Base-by-base conservation (phyloP, 2,329 filamentous ascomycete species). In the Venturia carpophila region DNA sequence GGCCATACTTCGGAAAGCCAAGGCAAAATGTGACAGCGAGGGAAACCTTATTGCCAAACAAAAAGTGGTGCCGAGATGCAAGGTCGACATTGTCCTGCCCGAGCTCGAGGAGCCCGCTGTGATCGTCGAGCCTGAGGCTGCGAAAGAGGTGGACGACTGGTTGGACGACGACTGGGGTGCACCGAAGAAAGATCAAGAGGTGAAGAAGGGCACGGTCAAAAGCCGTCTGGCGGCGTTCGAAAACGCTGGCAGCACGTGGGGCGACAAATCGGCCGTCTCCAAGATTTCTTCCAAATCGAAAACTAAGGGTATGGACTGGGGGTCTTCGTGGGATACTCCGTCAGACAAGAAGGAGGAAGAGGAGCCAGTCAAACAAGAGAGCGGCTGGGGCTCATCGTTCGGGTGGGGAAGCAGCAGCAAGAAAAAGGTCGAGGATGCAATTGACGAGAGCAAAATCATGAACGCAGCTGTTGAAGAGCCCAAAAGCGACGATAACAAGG, bases 381-480 rank as follows among this genome's bases (percentile, higher is more conserved):
- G 37, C 24, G 30, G 24, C 19, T 63, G 62, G 62, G 62, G 62
- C 27, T 21, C 41, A 24, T 60, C 47, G 7, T 45, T 42, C 43
- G 64, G 37, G 30, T 62, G 64, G 55, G 27, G 24, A 43, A 55
- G 62, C n/a, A 58, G 41, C 61, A 39, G 27, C 56, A 63, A 66
- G 47, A 66, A 66, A 34, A 55, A 49, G 62, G 24, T 42, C 27
- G 62, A 66, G 62, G 71, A 73, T 55, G 68, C 68, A 19, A 30
- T 65, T 9, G 72, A 73, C 34, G 45, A 67, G 19, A 68, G 71
- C 17, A 67, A 69, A 43, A 68, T 77, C 9, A 76, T 78, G 68
- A 74, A 75, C 65, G 79, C 80, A n/a, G 79, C 79, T 67, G 75
- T 83, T 9, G 79, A 82, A 66, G 81, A 83, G 69, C 78, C 80